Percentiles rank a stretch among this genome's conserved stretches.
Conservation (phyloP, 352 stramenopile species). For the Phytopythium boreale region DNA sequence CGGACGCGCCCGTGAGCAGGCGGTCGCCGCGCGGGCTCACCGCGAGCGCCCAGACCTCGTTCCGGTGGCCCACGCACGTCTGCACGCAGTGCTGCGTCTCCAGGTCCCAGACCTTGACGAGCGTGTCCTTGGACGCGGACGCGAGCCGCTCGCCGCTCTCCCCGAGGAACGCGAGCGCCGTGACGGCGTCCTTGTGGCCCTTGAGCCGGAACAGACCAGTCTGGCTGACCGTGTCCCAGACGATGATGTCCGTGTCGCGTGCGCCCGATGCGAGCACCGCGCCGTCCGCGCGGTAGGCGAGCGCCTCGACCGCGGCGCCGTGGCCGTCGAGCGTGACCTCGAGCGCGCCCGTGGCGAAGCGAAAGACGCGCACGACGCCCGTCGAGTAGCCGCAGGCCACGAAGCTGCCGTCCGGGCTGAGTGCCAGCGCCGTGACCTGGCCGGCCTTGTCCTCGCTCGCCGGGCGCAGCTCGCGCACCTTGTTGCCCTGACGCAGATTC, state of each 20-base stretch:
- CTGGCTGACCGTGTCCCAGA: conserved; percentile 93
- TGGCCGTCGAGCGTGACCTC: conserved; percentile 90
- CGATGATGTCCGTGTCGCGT: conserved; percentile 91
- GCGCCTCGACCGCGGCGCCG: conserved; percentile 67
- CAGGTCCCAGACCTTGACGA: conserved; percentile 95
- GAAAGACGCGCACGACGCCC: conserved; percentile 75
- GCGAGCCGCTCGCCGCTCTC: conserved; percentile 50
- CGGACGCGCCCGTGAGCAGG: conserved; percentile 74
- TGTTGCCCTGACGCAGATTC: conserved; percentile 89
- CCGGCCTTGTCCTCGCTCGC: conserved; percentile 21
- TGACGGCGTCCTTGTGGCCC: conserved; percentile 93
- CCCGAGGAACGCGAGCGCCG: conserved; percentile 70
- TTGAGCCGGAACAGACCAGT: conserved; percentile 88
- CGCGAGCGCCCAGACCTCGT: conserved; percentile 91
- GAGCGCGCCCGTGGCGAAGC: conserved; percentile 67
- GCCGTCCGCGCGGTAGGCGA: conserved; percentile 77
- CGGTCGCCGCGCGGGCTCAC: conserved; percentile 61
- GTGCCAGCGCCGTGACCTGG: conserved; percentile 75
- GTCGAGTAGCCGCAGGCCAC: conserved; percentile 86
- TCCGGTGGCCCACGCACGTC: conserved; percentile 91
- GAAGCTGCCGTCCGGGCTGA: conserved; percentile 74
- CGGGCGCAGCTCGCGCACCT: conserved; percentile 66
- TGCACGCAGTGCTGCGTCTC: conserved; percentile 93
- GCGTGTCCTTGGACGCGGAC: conserved; percentile 91
- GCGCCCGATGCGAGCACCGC: conserved; percentile 83